Evolutionary conservation across 2,329 filamentous ascomycete species (phyloP).

Genomic region (Cladosporium colombiae): DNA sequence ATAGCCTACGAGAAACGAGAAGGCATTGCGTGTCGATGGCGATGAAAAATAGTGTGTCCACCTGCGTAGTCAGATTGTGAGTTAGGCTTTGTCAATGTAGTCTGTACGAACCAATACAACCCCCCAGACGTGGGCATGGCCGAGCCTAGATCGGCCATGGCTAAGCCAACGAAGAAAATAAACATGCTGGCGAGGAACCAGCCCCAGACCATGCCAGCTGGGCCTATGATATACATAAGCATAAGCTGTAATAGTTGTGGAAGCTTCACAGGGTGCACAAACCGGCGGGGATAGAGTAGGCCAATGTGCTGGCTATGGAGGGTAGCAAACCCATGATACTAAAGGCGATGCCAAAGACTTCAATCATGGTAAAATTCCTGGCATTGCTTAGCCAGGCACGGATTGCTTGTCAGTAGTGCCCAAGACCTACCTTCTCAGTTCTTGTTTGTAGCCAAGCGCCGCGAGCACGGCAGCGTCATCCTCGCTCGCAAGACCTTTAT

Average conservation of each 20-base stretch:
- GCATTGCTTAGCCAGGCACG: slow-evolving; percentile 13
- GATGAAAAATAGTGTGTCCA: slow-evolving; percentile 62
- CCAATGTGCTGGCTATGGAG: slow-evolving; percentile 60
- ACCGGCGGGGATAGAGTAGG: slow-evolving; percentile 58
- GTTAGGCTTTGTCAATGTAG: slow-evolving; percentile 41
- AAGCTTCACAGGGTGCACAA: not conserved
- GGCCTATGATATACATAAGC: slow-evolving; percentile 41
- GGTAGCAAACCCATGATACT: slow-evolving; percentile 61
- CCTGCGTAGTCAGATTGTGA: slow-evolving; percentile 25
- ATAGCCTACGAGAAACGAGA: slow-evolving; percentile 63
- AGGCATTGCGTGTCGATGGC: slow-evolving; percentile 55
- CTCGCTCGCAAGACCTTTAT: slow-evolving; percentile 35
- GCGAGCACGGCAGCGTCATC: slow-evolving; percentile 45
- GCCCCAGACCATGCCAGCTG: slow-evolving; percentile 62
- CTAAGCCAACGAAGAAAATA: slow-evolving; percentile 53
- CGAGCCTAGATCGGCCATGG: slow-evolving; percentile 51
- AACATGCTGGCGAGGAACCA: slow-evolving; percentile 64
- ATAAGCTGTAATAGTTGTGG: not conserved
- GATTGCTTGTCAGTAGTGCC: not conserved
- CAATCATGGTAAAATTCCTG: slow-evolving; percentile 62
- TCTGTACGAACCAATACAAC: slow-evolving; percentile 57
- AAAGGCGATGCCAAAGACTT: slow-evolving; percentile 56
- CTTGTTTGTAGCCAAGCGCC: slow-evolving; percentile 56
- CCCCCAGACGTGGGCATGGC: slow-evolving; percentile 61
- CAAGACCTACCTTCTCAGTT: slow-evolving; percentile 47